Evolutionary conservation across 352 stramenopile genomes (phyloP).

Genomic region (Aphanomyces euteiches): DNA sequence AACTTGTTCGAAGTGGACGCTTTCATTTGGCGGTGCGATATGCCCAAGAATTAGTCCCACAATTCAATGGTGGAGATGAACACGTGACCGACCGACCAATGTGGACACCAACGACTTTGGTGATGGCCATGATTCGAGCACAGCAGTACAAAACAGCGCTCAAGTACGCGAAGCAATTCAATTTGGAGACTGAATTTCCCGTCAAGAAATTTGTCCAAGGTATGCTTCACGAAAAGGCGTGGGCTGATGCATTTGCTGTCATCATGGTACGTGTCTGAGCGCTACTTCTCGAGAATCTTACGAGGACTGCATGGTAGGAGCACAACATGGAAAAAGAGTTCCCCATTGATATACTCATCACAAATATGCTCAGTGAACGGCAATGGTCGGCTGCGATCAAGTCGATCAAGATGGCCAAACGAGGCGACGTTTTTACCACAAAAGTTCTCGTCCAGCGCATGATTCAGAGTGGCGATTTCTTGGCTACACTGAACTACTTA

Average conservation of each 20-base stretch:
- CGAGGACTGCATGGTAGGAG: slow-evolving; percentile 35
- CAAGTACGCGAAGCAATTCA: slow-evolving; percentile 79
- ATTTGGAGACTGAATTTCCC: slow-evolving; percentile 66
- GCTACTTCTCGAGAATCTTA: neutral
- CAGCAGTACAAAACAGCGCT: slow-evolving; percentile 66
- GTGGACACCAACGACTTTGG: slow-evolving; percentile 74
- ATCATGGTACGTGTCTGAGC: slow-evolving; percentile 43
- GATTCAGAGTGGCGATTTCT: slow-evolving; percentile 55
- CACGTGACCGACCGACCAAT: slow-evolving; percentile 37
- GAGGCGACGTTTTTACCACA: slow-evolving; percentile 10
- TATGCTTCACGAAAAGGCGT: slow-evolving; percentile 65
- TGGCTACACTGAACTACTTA: slow-evolving; percentile 58
- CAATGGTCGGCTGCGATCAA: slow-evolving; percentile 73
- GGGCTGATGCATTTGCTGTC: slow-evolving; percentile 66
- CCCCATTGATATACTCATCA: slow-evolving; percentile 55
- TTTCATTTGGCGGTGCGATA: slow-evolving; percentile 70
- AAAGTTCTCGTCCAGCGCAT: slow-evolving; percentile 27
- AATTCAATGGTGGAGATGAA: slow-evolving; percentile 46
- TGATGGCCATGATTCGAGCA: slow-evolving; percentile 81
- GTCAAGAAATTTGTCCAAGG: slow-evolving; percentile 52
- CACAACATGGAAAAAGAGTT: slow-evolving; percentile 68
- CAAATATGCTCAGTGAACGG: slow-evolving; percentile 59
- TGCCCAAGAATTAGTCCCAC: slow-evolving; percentile 72
- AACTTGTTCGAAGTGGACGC: slow-evolving; percentile 57
- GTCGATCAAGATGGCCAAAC: slow-evolving; percentile 50